Evolutionary conservation across 2,329 filamentous ascomycete genomes (phyloP), one percentile per base, ranked within the genome.

Genomic region (Ophiosphaerella korrae): DNA sequence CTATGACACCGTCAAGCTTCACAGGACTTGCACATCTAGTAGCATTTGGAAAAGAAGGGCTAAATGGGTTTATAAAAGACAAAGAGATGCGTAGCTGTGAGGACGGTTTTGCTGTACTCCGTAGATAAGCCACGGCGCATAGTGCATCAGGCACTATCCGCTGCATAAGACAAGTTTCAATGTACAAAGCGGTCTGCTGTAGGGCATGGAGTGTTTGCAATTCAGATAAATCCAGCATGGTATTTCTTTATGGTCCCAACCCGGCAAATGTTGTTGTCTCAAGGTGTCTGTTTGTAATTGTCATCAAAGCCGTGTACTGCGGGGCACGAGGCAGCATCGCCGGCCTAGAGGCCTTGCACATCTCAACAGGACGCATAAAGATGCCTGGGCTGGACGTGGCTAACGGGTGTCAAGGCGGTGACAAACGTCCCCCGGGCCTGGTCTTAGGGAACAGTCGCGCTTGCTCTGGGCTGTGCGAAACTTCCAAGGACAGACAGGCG

Each of bases 401-500:
- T n/a, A 48, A 45, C 36, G 36, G 48, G 57, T 45, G 41, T 48
- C 43, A 37, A 41, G 42, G 56, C 56, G 45, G 50, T 57, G 48
- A 57, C 55, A 49, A 44, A 24, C 35, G 34, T 29, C 45, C 34
- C 33, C 43, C 37, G 53, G 44, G 47, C 57, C 14, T 18, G 24
- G 58, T 57, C 50, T 50, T 26, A 57, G 47, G 29, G 37, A 45
- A 40, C 52, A 49, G 59, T 58, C 52, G 58, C 55, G 53, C 53
- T 52, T 57, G 60, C 54, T 60, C 58, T 60, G 55, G 60, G 60
- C 62, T 58, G 60, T 50, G 62, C 63, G 63, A 61, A 66, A 63
- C 57, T 21, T 44, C 46, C 53, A 60, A 60, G 56, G 45, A 51
- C 31, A 46, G 53, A 58, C 54, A 63, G 55, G 63, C 62, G 60